These are phyloP conservation scores for Sophora flavescens DNA, from an alignment of 306 rosid species.

Conservation along the genomic window DNA sequence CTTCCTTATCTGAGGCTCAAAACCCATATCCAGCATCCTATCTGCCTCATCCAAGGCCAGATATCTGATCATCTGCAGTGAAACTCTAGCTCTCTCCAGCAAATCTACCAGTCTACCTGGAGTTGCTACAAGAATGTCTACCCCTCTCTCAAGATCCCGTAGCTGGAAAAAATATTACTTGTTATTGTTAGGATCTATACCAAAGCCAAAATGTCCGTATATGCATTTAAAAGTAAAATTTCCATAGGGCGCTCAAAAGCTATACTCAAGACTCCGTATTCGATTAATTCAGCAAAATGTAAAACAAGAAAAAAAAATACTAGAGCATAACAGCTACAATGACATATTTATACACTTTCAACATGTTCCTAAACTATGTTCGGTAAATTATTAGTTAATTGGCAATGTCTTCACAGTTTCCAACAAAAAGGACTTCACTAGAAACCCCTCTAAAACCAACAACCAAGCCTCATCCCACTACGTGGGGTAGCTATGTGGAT, in stretches of 20 bases:
- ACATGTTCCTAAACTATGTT: neutral
- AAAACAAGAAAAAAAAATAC: neutral
- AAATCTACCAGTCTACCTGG: constrained; percentile 92
- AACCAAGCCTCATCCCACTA: no score
- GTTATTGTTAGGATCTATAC: constrained; percentile 43
- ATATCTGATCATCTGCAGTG: constrained; percentile 75
- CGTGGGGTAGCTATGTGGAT: no score
- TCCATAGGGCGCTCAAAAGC: neutral
- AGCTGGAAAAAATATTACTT: constrained; percentile 57
- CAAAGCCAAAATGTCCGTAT: neutral
- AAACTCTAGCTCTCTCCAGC: constrained; percentile 84
- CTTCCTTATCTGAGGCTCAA: constrained; percentile 84
- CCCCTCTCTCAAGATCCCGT: constrained; percentile 85
- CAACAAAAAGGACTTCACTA: neutral
- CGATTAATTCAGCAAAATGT: neutral
- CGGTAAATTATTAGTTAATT: neutral
- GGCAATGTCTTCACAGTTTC: neutral
- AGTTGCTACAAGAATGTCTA: constrained; percentile 88
- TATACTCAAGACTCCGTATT: constrained; percentile 13
- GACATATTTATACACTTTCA: neutral
- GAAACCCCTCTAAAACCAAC: no score
- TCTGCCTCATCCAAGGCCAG: constrained; percentile 85
- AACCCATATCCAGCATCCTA: constrained; percentile 87
- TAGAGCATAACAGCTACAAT: neutral
- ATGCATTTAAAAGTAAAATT: neutral